These are phyloP conservation scores for Vicia sativa DNA, from an alignment of 306 rosid species.

Conservation along the genomic window DNA sequence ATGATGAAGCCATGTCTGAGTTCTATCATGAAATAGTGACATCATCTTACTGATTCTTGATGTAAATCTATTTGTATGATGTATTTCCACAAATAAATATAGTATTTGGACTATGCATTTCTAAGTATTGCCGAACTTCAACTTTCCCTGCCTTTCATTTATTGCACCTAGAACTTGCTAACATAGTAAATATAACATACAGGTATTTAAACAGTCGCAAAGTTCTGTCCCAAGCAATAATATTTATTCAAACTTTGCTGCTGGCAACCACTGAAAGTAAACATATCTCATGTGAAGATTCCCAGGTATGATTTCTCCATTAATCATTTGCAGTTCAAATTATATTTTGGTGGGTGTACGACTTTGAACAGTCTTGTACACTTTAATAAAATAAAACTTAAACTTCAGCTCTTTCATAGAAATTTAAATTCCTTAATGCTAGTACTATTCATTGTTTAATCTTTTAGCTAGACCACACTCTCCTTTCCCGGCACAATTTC, in stretches of 20 bases:
- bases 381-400: constrained; percentile 1
- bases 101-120: constrained; percentile 24
- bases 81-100: constrained; percentile 13
- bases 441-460: background rate
- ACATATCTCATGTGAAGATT: constrained; percentile 45
- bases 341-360: background rate
- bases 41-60: constrained; percentile 14
- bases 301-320: constrained; percentile 55
- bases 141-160: constrained; percentile 12
- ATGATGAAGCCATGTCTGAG: constrained; percentile 16
- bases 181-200: constrained; percentile 38
- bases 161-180: constrained; percentile 36
- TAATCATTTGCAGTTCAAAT: constrained; percentile 24
- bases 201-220: constrained; percentile 76
- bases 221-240: constrained; percentile 83
- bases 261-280: constrained; percentile 59
- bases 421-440: background rate
- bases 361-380: background rate
- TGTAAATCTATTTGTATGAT: constrained; percentile 8
- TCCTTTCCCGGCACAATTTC: too few species aligned
- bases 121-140: constrained; percentile 1
- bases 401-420: background rate
- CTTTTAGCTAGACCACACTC: too few species aligned
- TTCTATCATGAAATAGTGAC: constrained; percentile 24
- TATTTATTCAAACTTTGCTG: constrained; percentile 64